Evolutionary conservation across 495 filamentous ascomycete genomes (phyloP), one percentile per base, ranked within the genome.

Genomic region (Penicillium parvum): DNA sequence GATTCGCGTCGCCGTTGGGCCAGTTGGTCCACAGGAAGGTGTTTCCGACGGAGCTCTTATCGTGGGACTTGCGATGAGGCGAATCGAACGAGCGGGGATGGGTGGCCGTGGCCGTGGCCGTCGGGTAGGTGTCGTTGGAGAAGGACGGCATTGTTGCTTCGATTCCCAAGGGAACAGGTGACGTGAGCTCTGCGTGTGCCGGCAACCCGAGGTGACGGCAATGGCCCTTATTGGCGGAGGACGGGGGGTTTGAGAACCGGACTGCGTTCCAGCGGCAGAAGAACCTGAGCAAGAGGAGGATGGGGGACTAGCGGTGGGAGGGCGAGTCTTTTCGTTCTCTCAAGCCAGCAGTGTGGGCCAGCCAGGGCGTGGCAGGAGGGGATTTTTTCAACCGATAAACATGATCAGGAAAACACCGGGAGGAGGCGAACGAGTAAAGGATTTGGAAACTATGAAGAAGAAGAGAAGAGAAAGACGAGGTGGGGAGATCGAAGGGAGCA

Each of bases 1-100:
- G 60, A 29, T 53, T 63, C 9, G 55, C 40, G 50, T 74, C 66
- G 40, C 62, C 65, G 58, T 65, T 69, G 40, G 67, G 63, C 63
- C 69, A 72, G 53, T 69, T 70, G 28, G 69, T 74, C 63, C 68
- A 72, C 32, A 72, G 49, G 50, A 74, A 74, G 10, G 69, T 64
- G 43, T 71, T 71, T 32, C 69, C 65, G 29, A 74, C 68, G n/a
- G 69, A 51, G 40, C 49, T 50, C 45, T 74, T 74, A n/a, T 74
- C 71, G 49, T 66, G 57, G 15, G 64, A 58, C 58, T 71, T 71
- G n/a, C 60, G 64, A 17, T 60, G 61, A 12, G 62, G 41, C 35
- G 64, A 58, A 29, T 71, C 71, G 25, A 71, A 65, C 16, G 66
- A 60, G 37, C 55, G 67, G 43, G 58, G 58, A 20, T 68, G 61